These are phyloP conservation scores for Thalassiosira oceanica DNA, from an alignment of 352 stramenopile genomes.

Conservation along the genomic window DNA sequence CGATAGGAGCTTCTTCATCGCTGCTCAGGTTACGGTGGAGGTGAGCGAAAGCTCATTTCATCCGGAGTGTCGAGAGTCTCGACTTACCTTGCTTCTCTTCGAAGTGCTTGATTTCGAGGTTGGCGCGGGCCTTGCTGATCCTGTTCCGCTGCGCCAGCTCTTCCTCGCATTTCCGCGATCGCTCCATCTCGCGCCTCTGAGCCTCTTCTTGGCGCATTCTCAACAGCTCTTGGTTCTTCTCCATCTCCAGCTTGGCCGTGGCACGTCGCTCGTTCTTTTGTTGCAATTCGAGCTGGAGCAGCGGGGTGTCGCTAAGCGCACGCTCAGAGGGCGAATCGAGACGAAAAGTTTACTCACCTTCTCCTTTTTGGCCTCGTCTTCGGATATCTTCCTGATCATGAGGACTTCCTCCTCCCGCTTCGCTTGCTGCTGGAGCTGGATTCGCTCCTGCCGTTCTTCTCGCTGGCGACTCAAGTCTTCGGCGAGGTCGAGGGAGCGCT, in stretches of 20 bases:
- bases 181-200: conserved; percentile 25
- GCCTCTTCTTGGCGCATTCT: conserved; percentile 20
- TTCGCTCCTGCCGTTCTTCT: conserved; percentile 24
- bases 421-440: conserved; percentile 9
- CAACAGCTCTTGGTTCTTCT: conserved; percentile 28
- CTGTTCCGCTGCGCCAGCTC: conserved; percentile 29
- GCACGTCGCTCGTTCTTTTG: conserved; percentile 31
- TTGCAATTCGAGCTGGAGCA: conserved; percentile 19
- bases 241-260: conserved; percentile 37
- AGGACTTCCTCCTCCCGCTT: conserved; percentile 32
- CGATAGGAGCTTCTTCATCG: conserved; percentile 32
- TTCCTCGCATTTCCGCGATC: conserved; percentile 40
- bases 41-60: not conserved
- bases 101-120: conserved; percentile 40
- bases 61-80: not conserved
- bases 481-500: conserved; percentile 27
- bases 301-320: not conserved
- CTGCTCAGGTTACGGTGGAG: conserved; percentile 3
- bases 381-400: conserved; percentile 37
- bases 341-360: conserved; percentile 16
- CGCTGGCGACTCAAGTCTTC: conserved; percentile 36
- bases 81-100: conserved; percentile 30
- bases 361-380: conserved; percentile 28
- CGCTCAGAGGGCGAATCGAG: not conserved
- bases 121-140: conserved; percentile 31